Percentiles rank a stretch among this genome's conserved stretches.
Conservation (phyloP, 2,329 filamentous ascomycete species). For the Furcasterigmium sp. region DNA sequence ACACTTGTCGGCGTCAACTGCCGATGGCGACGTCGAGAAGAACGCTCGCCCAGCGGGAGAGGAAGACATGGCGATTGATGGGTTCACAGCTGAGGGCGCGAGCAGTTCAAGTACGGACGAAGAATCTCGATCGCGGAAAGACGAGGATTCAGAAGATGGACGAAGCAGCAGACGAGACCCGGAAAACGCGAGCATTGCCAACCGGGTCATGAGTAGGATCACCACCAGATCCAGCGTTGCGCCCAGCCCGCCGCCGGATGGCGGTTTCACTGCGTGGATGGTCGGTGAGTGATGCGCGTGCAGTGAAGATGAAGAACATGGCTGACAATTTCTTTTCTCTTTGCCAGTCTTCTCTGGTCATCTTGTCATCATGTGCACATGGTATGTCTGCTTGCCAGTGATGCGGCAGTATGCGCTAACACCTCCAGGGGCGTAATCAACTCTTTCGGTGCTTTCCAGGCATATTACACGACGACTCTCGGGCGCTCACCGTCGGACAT, state of each 20-base stretch:
- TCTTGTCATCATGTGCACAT: slow-evolving; percentile 45
- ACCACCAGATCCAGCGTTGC: slow-evolving; percentile 33
- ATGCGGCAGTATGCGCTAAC: too few species aligned
- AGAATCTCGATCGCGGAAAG: neutral
- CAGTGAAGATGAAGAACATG: too few species aligned
- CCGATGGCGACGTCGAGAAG: neutral
- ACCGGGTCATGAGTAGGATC: slow-evolving; percentile 33
- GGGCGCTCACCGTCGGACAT: slow-evolving; percentile 36
- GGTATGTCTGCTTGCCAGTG: too few species aligned
- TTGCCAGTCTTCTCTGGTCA: slow-evolving; percentile 31
- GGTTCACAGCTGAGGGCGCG: neutral
- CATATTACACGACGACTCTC: slow-evolving; percentile 41
- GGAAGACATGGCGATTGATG: neutral
- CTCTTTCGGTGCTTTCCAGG: slow-evolving; percentile 51
- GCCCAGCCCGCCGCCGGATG: slow-evolving; percentile 45
- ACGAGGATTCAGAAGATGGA: neutral
- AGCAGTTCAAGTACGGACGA: neutral
- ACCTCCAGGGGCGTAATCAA: slow-evolving; percentile 50
- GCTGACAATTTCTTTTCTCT: neutral
- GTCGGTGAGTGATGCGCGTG: slow-evolving; percentile 25
- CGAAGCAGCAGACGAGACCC: slow-evolving; percentile 12
- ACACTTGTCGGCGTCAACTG: too few species aligned
- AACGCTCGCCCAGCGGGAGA: neutral
- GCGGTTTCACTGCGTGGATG: slow-evolving; percentile 41
- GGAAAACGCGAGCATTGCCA: slow-evolving; percentile 18